Conservation (phyloP, 441 rosid genomes). For the Populus hybrid region DNA sequence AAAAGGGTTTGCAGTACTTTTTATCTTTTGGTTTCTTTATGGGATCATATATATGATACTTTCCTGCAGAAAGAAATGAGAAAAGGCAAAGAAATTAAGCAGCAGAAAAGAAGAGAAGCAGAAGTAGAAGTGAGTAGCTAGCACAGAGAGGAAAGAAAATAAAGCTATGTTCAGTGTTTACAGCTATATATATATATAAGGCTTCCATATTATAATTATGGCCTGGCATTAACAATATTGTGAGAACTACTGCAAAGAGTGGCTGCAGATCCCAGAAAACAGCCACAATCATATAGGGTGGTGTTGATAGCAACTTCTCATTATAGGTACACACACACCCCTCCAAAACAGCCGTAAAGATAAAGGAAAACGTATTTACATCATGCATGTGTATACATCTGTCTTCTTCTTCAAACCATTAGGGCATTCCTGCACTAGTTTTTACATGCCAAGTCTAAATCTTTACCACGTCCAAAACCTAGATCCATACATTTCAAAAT, state of each 20-base stretch:
- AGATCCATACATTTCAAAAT: too few species aligned
- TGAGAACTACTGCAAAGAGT: conserved; percentile 23
- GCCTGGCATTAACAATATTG: conserved; percentile 5
- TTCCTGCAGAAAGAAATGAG: conserved; percentile 7
- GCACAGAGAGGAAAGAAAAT: background rate
- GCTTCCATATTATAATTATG: conserved; percentile 1
- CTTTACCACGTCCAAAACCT: background rate
- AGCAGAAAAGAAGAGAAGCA: conserved; percentile 2
- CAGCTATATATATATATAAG: background rate
- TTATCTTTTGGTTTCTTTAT: background rate
- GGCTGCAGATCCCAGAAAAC: conserved; percentile 49
- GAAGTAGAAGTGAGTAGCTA: background rate
- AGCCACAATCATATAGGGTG: conserved; percentile 24
- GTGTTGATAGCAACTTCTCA: conserved; percentile 23
- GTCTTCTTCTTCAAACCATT: background rate
- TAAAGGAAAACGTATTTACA: background rate
- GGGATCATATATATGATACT: background rate
- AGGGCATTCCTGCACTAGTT: background rate
- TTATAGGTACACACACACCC: conserved; percentile 8
- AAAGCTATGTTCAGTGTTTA: background rate
- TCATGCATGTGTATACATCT: background rate
- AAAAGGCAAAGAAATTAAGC: background rate
- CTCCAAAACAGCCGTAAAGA: conserved; percentile 10
- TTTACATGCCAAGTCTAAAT: background rate
- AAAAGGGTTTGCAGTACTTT: background rate